phyloP scores from a whole-genome alignment of 352 stramenopile genomes.

The Globisporangium lucens region DNA sequence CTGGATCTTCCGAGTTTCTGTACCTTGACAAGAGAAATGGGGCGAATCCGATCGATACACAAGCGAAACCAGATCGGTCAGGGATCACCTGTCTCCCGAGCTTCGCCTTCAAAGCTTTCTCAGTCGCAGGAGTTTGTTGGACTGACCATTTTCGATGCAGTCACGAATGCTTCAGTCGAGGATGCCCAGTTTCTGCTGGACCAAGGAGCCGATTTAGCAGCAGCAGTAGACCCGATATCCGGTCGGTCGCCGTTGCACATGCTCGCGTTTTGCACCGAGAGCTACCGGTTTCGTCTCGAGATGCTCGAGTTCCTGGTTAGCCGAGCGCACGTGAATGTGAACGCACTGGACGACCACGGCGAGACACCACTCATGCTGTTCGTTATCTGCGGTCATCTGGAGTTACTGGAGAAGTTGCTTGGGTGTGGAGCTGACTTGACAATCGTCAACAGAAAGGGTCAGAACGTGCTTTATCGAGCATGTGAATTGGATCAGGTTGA shows the following conservation, averaged over 20 bases:
- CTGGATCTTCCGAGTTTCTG: conserved; percentile 45
- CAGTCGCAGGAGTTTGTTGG: background rate
- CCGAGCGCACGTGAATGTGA: conserved; percentile 31
- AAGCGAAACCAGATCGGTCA: conserved; percentile 30
- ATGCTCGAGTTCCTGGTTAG: conserved; percentile 57
- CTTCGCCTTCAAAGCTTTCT: background rate
- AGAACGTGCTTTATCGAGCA: conserved; percentile 56
- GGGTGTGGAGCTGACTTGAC: conserved; percentile 25
- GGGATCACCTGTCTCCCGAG: background rate
- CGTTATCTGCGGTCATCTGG: conserved; percentile 43
- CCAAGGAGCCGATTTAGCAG: conserved; percentile 35
- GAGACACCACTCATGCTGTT: conserved; percentile 57
- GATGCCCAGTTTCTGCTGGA: conserved; percentile 51
- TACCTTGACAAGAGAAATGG: conserved; percentile 38
- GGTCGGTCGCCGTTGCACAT: conserved; percentile 52
- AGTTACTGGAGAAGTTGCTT: conserved; percentile 39
- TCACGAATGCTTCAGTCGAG: conserved; percentile 51
- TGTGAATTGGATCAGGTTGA: conserved; percentile 66
- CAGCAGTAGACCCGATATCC: conserved; percentile 33
- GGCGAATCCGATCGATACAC: conserved; percentile 42
- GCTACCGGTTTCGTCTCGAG: conserved; percentile 33
- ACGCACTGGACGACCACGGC: conserved; percentile 37
- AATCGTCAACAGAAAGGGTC: conserved; percentile 24
- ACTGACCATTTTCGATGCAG: conserved; percentile 52
- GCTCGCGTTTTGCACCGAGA: conserved; percentile 55